phyloP scores from a whole-genome alignment of 345 rosid genomes.

The Moricandia arvensis region DNA sequence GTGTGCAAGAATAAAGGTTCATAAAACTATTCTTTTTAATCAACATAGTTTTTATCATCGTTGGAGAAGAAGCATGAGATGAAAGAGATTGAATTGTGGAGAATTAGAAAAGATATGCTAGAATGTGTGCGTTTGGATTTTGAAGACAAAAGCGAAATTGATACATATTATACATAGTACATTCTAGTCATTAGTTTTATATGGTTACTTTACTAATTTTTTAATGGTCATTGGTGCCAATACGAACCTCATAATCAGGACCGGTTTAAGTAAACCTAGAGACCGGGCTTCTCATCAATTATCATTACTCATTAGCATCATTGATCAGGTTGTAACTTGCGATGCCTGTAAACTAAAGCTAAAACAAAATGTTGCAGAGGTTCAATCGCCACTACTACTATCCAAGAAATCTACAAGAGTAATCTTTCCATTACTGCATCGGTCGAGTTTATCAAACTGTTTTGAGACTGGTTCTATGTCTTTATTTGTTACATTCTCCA shows the following conservation, averaged over 20 bases:
- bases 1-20: too few relatives aligned
- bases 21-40: too few relatives aligned
- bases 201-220: too few relatives aligned
- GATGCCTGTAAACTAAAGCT: constrained; percentile 23
- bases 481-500: constrained; percentile 77
- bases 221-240: too few relatives aligned
- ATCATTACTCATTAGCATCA: neutral
- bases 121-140: too few relatives aligned
- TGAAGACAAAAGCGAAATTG: too few relatives aligned
- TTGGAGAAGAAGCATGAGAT: too few relatives aligned
- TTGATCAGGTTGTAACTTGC: neutral
- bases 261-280: constrained; percentile 4
- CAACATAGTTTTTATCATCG: too few relatives aligned
- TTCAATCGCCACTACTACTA: constrained; percentile 24
- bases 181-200: too few relatives aligned
- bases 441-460: constrained; percentile 17
- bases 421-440: constrained; percentile 32
- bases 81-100: too few relatives aligned
- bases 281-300: neutral
- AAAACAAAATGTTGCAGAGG: constrained; percentile 12
- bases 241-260: constrained; percentile 3
- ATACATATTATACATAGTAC: too few relatives aligned
- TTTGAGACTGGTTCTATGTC: constrained; percentile 65
- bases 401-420: constrained; percentile 79
- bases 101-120: too few relatives aligned